These are phyloP conservation scores for Colletotrichum sp. DNA, from an alignment of 2,329 filamentous ascomycete genomes.

Conservation along the genomic window DNA sequence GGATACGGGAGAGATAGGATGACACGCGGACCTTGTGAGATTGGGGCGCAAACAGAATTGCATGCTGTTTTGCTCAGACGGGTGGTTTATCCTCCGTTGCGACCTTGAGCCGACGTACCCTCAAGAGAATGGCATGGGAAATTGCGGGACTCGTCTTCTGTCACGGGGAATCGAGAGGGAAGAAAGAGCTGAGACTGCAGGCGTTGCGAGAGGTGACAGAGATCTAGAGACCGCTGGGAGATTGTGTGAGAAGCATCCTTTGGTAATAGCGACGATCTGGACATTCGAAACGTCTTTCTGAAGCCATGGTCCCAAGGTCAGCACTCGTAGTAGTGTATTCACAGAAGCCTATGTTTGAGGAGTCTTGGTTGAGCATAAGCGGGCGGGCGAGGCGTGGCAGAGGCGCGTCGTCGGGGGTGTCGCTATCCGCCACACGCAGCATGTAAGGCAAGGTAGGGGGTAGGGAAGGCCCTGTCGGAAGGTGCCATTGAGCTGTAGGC, in stretches of 20 bases:
- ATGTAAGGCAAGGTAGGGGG: not conserved
- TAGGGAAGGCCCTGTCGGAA: not conserved
- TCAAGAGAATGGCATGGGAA: not conserved
- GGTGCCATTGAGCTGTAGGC: conserved; percentile 14
- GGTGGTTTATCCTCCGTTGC: not conserved
- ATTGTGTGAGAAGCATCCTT: not conserved
- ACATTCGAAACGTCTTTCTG: not conserved
- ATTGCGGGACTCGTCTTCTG: not conserved
- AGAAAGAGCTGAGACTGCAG: not conserved
- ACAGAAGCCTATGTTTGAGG: not conserved
- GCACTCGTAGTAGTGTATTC: not conserved
- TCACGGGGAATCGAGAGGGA: not conserved
- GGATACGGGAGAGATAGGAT: not conserved
- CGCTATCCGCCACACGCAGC: not conserved
- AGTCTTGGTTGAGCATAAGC: not conserved
- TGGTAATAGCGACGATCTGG: not conserved
- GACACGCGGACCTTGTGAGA: not conserved
- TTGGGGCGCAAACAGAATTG: not conserved
- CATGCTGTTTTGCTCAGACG: not conserved
- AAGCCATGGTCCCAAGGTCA: not conserved
- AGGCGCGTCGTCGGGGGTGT: not conserved
- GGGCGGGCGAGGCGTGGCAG: not conserved
- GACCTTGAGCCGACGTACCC: not conserved
- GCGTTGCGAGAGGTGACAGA: not conserved
- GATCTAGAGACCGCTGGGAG: not conserved